A percentile compares a stretch with the other conserved stretches of the same genome.
These are phyloP conservation scores for Tolypocladium pustulatum DNA, from an alignment of 2,329 filamentous ascomycete species.

Conservation along the genomic window DNA sequence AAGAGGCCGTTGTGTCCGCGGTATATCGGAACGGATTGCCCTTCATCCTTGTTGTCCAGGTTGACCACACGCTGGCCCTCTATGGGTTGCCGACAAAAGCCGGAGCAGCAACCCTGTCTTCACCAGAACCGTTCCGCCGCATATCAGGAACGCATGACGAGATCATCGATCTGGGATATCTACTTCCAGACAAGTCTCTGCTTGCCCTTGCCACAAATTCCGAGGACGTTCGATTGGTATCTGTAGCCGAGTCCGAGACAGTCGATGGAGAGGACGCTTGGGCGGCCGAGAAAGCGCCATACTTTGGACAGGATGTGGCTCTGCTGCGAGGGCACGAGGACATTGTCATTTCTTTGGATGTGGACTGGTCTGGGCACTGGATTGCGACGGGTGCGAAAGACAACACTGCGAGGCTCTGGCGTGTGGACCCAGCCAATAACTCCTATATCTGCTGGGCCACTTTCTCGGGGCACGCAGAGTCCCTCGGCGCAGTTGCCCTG, in stretches of 20 bases:
- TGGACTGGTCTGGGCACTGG: constrained; percentile 97
- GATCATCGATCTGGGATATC: constrained; percentile 86
- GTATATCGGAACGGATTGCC: constrained; percentile 55
- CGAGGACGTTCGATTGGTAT: constrained; percentile 83
- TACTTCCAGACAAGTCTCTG: constrained; percentile 69
- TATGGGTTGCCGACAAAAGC: constrained; percentile 42
- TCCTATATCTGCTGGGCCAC: constrained; percentile 72
- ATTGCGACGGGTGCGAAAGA: constrained; percentile 94
- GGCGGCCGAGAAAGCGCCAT: constrained; percentile 29
- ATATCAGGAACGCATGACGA: constrained; percentile 97
- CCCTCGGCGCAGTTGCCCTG: constrained; percentile 78
- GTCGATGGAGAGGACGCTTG: constrained; percentile 11
- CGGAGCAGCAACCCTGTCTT: constrained; percentile 21
- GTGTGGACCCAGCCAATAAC: constrained; percentile 63
- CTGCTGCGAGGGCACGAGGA: constrained; percentile 85
- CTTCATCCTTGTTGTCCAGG: constrained; percentile 72
- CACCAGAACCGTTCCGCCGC: constrained; percentile 51
- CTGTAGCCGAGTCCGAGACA: constrained; percentile 38
- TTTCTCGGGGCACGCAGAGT: constrained; percentile 90
- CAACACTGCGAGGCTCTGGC: constrained; percentile 87
- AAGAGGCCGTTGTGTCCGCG: constrained; percentile 60
- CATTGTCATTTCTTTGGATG: constrained; percentile 88
- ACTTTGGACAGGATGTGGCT: constrained; percentile 84
- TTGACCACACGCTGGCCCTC: constrained; percentile 77
- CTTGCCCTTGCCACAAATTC: constrained; percentile 91